Evolutionary conservation across 2,329 filamentous ascomycete species (phyloP), one percentile per base, ranked within the genome.

Genomic region (Ophiostoma pallidulum): DNA sequence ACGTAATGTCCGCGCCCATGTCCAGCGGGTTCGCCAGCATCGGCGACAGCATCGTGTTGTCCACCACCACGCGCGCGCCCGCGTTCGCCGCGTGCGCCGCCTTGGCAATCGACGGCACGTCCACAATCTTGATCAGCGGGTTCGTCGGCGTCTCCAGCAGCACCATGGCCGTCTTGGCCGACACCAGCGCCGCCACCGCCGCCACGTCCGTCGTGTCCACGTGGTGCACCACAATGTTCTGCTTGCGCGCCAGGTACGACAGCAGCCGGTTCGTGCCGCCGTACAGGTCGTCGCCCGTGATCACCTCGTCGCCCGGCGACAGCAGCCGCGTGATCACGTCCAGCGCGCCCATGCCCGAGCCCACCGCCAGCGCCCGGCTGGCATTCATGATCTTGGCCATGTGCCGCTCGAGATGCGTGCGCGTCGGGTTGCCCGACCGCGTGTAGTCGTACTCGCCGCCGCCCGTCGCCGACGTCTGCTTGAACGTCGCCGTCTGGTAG

Each of bases 361-460:
- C 89, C 38, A 97, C 91, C 41, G 94, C 91, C 43, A 98, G 78
- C 9, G 88, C 87, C 48, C 94, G 85, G 59, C 82, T 81, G 39
- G 92, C 92, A 58, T 87, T 90, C 94, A 98, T 98, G 64, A 98
- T 94, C 77, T 98, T 98, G 61, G 94, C 92, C 58, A 98, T 74
- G 66, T 98, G 92, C 50, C 91, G 82, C 71, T 98, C 92, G 53
- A 98, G 79, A 62, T 98, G 92, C 29, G 91, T 94, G 55, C 92
- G 80, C 50, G 92, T 98, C 16, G 92, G 92, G 64, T 98, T 98
- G 48, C 92, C 92, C 31, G 90, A 97, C 52, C 94, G 86, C 51
- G 92, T 97, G 72, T 98, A 98, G 71, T 98, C 92, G 67, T 97
- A 98, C 66, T 97, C 90, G 61, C 78, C 85, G 51, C 87, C 88